A percentile compares a stretch with the other conserved stretches of the same genome.
These are phyloP conservation scores for Pseudofabraea citricarpa DNA, from an alignment of 2,329 filamentous ascomycete species.

Conservation along the genomic window DNA sequence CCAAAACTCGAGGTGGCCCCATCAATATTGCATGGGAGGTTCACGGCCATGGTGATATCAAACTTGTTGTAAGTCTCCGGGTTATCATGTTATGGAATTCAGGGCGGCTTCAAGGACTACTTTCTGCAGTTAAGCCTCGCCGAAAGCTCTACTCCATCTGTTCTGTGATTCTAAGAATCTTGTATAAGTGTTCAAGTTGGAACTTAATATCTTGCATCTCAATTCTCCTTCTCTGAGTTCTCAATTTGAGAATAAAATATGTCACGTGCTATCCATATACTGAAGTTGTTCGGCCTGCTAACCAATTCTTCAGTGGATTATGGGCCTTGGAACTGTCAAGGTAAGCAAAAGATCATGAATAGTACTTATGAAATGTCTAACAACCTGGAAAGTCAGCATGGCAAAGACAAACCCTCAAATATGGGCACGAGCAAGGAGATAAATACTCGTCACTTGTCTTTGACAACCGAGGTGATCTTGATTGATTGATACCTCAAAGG, in stretches of 20 bases:
- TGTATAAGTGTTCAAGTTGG: no score
- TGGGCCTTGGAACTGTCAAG: slow-evolving; percentile 69
- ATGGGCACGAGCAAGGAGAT: slow-evolving; percentile 65
- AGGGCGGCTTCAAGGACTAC: no score
- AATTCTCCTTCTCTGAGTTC: no score
- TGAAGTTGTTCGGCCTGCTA: no score
- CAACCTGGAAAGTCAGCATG: slow-evolving; percentile 48
- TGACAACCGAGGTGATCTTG: slow-evolving; percentile 64
- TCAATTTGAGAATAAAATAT: no score
- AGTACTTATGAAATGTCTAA: neutral
- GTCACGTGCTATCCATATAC: slow-evolving; percentile 4
- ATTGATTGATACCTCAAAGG: neutral
- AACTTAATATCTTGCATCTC: no score
- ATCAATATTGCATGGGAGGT: slow-evolving; percentile 75
- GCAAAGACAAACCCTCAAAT: slow-evolving; percentile 80
- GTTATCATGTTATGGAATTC: neutral
- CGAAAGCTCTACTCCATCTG: no score
- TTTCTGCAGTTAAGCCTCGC: no score
- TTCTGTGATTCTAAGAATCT: no score
- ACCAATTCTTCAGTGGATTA: slow-evolving; percentile 67
- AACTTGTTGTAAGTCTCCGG: slow-evolving; percentile 60
- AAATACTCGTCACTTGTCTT: slow-evolving; percentile 71
- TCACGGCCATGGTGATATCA: slow-evolving; percentile 68
- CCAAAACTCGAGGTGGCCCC: slow-evolving; percentile 67
- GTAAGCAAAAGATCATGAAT: slow-evolving; percentile 8